Conservation (phyloP, 2,329 filamentous ascomycete species). For the Chaetomium globosum region DNA sequence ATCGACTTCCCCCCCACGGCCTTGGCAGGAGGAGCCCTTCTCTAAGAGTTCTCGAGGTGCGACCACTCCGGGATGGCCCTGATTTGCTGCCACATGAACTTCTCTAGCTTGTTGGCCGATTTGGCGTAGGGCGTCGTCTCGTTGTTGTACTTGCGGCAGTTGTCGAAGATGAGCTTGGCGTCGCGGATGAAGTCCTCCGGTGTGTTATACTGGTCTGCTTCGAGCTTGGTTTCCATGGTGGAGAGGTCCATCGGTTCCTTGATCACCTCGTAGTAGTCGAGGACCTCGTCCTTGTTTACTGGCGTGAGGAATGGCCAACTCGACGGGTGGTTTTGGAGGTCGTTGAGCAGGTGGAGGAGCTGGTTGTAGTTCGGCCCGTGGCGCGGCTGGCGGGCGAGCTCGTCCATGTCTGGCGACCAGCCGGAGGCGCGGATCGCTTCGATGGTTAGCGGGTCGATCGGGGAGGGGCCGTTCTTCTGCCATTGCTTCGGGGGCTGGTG, state of each 20-base stretch:
- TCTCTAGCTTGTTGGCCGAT: slow-evolving; percentile 87
- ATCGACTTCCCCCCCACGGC: neutral
- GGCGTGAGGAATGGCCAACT: slow-evolving; percentile 95
- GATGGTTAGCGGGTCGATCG: slow-evolving; percentile 84
- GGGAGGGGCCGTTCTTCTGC: slow-evolving; percentile 62
- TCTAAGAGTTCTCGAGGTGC: slow-evolving; percentile 44
- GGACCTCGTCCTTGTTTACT: slow-evolving; percentile 92
- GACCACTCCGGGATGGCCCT: slow-evolving; percentile 93
- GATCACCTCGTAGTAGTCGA: slow-evolving; percentile 99
- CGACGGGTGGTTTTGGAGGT: slow-evolving; percentile 89
- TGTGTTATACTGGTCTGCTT: slow-evolving; percentile 86
- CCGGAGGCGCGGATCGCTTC: slow-evolving; percentile 87
- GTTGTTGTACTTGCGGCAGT: slow-evolving; percentile 95
- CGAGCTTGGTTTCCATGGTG: slow-evolving; percentile 94
- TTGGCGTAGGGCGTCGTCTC: slow-evolving; percentile 95
- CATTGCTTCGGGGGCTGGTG: slow-evolving; percentile 85
- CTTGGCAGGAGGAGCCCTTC: neutral
- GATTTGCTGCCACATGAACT: slow-evolving; percentile 94
- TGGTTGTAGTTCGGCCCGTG: slow-evolving; percentile 97
- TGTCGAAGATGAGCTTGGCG: slow-evolving; percentile 86
- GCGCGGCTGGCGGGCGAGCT: slow-evolving; percentile 88
- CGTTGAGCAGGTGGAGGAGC: slow-evolving; percentile 87
- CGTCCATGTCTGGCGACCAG: slow-evolving; percentile 98
- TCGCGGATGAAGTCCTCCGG: slow-evolving; percentile 93
- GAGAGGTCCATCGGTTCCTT: slow-evolving; percentile 95